These are phyloP conservation scores for Balansia obtecta DNA, from an alignment of 2,329 filamentous ascomycete species.

Conservation along the genomic window DNA sequence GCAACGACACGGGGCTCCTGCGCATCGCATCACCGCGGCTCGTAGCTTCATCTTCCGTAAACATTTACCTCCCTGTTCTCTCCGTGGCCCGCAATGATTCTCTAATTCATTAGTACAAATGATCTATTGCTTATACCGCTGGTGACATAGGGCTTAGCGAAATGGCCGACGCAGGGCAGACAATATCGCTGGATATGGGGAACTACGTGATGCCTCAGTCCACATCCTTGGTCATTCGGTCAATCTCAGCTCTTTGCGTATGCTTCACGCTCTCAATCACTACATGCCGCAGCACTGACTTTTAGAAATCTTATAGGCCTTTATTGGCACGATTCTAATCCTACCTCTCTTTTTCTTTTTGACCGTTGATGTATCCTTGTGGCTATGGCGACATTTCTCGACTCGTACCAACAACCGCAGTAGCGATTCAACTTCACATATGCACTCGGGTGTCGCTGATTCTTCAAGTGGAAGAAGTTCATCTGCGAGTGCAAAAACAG, in stretches of 20 bases:
- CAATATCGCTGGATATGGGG: constrained; percentile 15
- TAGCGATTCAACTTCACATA: background rate
- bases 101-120: too few species aligned
- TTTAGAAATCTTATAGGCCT: constrained; percentile 20
- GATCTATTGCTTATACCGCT: too few species aligned
- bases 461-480: background rate
- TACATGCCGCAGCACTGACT: constrained; percentile 4
- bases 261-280: constrained; percentile 8
- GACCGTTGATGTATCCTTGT: constrained; percentile 37
- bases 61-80: background rate
- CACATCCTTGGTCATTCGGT: constrained; percentile 18
- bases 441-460: background rate
- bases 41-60: background rate
- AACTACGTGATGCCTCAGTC: constrained; percentile 17
- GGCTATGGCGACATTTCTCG: constrained; percentile 35
- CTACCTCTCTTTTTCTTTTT: constrained; percentile 35
- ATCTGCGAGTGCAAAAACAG: constrained; percentile 1
- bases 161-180: constrained; percentile 15
- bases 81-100: too few species aligned
- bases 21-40: background rate
- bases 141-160: background rate
- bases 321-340: constrained; percentile 32
- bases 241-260: constrained; percentile 27
- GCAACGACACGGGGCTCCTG: background rate
- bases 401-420: constrained; percentile 7